Evolutionary conservation across 2,329 filamentous ascomycete species (phyloP), one percentile per base, ranked within the genome.

Genomic region (Paraphaeosphaeria sporulosa): DNA sequence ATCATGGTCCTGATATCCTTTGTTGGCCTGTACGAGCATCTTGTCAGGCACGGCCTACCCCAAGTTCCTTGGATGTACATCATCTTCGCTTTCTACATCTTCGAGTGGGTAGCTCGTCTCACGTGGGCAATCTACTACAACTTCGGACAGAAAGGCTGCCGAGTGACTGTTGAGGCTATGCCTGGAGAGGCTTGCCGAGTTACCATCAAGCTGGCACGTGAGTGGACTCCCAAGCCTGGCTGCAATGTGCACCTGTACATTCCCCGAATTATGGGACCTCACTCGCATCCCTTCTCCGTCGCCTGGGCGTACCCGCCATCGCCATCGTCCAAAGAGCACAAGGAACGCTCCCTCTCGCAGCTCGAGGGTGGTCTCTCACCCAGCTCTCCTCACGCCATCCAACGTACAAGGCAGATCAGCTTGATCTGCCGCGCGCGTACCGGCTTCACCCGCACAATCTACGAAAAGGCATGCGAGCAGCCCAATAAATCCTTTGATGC

Each of bases 21-120:
- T 53, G 82, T 86, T 58, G 89, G 89, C 70, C 88, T 94, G 9
- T 95, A 89, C 85, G 82, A 94, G 40, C 95, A 98, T 81, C 88
- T 92, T 70, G 83, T 87, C 47, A 82, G 91, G 10, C 86, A 92
- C 30, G 78, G 82, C 4, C 81, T 93, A 9, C 81, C 90, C 3
- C 90, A 94, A 72, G 82, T 91, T 48, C 84, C 88, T 1, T 96
- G 91, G 83, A 84, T 97, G 69, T 83, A 93, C 62, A 86, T 89
- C 36, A 85, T 93, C 60, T 83, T 96, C 65, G 72, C 85, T n/a
- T 79, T 97, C 43, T 99, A 94, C 94, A 84, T 85, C 40, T 79
- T 84, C 7, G 94, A 97, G 71, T 83, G 83, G 61, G 62, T 79
- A 32, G 76, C 77, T 65, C 82, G 87, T 36, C 68, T 84, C 21